phyloP scores from a whole-genome alignment of 2,329 filamentous ascomycete genomes.

The Penicillium verrucosum region DNA sequence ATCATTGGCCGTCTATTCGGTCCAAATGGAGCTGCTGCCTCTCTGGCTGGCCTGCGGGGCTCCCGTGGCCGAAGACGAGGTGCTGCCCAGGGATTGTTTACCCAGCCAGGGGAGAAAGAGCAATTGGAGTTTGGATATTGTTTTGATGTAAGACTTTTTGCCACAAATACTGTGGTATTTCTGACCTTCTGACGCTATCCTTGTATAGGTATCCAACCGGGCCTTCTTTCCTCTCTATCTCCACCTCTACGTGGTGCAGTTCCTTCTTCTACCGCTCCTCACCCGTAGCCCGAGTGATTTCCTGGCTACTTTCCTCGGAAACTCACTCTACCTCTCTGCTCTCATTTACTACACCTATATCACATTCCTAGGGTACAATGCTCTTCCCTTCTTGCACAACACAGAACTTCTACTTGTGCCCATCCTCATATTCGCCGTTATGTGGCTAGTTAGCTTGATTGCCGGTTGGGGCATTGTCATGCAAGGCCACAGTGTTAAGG shows the following conservation, averaged over 20 bases:
- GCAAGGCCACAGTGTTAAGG: constrained; percentile 42
- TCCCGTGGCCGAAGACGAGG: constrained; percentile 49
- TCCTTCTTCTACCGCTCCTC: constrained; percentile 61
- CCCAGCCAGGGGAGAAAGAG: constrained; percentile 54
- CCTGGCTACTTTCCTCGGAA: constrained; percentile 57
- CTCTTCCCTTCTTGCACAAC: constrained; percentile 64
- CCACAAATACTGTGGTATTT: neutral
- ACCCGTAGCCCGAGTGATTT: constrained; percentile 43
- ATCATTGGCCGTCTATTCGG: constrained; percentile 61
- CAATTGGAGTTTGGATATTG: constrained; percentile 68
- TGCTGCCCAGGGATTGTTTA: constrained; percentile 56
- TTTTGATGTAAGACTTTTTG: constrained; percentile 56
- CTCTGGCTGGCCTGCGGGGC: constrained; percentile 46
- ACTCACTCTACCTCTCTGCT: constrained; percentile 64
- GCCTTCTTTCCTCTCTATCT: constrained; percentile 67
- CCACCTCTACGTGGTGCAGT: constrained; percentile 65
- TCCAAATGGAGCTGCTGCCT: constrained; percentile 47
- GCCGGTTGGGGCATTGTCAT: constrained; percentile 46
- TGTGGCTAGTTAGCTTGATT: constrained; percentile 56
- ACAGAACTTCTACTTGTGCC: constrained; percentile 64
- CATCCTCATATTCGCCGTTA: constrained; percentile 56
- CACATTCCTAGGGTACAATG: constrained; percentile 67
- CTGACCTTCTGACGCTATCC: neutral
- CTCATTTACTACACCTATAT: constrained; percentile 66
- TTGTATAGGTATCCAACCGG: constrained; percentile 56